Percentiles rank a stretch among this genome's conserved stretches.
phyloP scores from a whole-genome alignment of 73 alveolate species.

The Paraurostyla sp. region DNA sequence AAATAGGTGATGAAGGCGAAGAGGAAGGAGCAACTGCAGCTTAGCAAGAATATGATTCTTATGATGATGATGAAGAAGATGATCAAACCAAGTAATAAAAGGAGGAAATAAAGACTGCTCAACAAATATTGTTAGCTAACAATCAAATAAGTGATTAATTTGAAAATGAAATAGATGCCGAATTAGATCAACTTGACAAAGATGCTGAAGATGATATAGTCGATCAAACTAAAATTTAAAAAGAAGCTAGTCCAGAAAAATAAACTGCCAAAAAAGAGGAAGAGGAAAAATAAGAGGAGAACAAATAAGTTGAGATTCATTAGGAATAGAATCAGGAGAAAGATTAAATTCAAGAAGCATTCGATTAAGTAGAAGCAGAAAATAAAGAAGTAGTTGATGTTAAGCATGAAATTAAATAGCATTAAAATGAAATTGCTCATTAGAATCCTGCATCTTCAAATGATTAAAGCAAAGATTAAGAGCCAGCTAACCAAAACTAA shows the following conservation, averaged over 20 bases:
- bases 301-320: neutral
- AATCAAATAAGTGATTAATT: neutral
- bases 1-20: slow-evolving; percentile 22
- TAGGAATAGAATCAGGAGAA: neutral
- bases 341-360: neutral
- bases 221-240: slow-evolving; percentile 4
- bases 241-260: neutral
- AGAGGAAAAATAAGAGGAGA: slow-evolving; percentile 34
- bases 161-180: neutral
- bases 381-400: too few species aligned
- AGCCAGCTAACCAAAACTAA: too few species aligned
- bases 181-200: neutral
- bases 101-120: neutral
- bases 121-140: neutral
- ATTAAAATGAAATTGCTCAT: too few species aligned
- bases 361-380: too few species aligned
- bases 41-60: neutral
- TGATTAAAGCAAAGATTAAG: too few species aligned
- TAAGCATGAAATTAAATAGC: too few species aligned
- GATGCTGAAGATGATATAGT: neutral
- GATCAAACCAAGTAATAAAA: neutral
- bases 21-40: neutral
- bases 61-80: neutral
- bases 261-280: slow-evolving; percentile 11
- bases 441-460: too few species aligned